Conservation (phyloP, 2,329 filamentous ascomycete genomes). For the Colletotrichum liriopes region DNA sequence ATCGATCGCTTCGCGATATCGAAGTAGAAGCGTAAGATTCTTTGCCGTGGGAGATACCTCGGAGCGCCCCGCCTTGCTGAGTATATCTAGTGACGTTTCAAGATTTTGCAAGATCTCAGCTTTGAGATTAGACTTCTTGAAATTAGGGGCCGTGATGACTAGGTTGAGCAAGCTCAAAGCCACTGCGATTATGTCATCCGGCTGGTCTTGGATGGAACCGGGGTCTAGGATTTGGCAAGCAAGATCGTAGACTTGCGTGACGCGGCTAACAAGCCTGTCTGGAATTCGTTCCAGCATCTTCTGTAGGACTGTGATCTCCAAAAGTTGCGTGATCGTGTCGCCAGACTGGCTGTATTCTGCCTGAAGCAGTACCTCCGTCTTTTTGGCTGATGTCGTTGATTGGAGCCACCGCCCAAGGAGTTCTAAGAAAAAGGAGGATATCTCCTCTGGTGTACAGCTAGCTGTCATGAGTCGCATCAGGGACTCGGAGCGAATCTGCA, state of each 20-base stretch:
- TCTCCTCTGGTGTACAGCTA: slow-evolving; percentile 68
- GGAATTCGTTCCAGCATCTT: slow-evolving; percentile 75
- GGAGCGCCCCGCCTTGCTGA: slow-evolving; percentile 56
- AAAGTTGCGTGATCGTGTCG: slow-evolving; percentile 65
- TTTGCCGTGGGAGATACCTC: slow-evolving; percentile 68
- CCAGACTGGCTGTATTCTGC: slow-evolving; percentile 50
- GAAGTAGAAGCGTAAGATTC: slow-evolving; percentile 70
- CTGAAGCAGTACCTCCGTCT: slow-evolving; percentile 48
- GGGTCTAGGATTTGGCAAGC: slow-evolving; percentile 72
- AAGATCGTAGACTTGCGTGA: slow-evolving; percentile 76
- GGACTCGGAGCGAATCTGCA: slow-evolving; percentile 64
- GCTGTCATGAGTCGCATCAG: slow-evolving; percentile 67
- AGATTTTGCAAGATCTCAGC: slow-evolving; percentile 60
- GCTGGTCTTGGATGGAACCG: slow-evolving; percentile 57
- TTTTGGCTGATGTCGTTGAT: slow-evolving; percentile 47
- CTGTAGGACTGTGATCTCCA: slow-evolving; percentile 75
- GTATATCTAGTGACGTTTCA: slow-evolving; percentile 63
- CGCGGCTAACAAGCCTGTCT: slow-evolving; percentile 75
- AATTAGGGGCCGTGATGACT: slow-evolving; percentile 71
- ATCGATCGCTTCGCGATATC: slow-evolving; percentile 69
- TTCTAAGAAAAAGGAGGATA: slow-evolving; percentile 73
- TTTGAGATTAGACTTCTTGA: slow-evolving; percentile 65
- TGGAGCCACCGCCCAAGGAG: slow-evolving; percentile 73
- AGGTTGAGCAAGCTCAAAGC: slow-evolving; percentile 75
- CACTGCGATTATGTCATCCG: slow-evolving; percentile 66